Percentiles rank a stretch among this genome's conserved stretches.
Evolutionary conservation across 768 basidiomycete species (phyloP).

Genomic region (Leccinum fibrillosum): DNA sequence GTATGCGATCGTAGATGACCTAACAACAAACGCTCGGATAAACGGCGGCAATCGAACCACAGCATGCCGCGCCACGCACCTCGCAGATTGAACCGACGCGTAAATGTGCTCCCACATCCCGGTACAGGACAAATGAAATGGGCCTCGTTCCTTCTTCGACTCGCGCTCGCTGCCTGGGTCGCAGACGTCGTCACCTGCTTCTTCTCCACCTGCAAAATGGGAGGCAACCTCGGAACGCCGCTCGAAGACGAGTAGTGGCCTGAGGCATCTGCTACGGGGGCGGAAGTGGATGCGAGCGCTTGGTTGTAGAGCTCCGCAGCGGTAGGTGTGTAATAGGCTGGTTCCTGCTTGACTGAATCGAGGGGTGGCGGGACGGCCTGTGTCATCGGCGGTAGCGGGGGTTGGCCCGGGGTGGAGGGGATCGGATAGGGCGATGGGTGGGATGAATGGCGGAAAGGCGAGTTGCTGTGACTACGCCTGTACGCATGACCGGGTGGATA

Average conservation of each 20-base stretch:
- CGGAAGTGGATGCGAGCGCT: slow-evolving; percentile 35
- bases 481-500: slow-evolving; percentile 35
- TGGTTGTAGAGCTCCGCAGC: slow-evolving; percentile 56
- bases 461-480: slow-evolving; percentile 31
- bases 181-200: slow-evolving; percentile 94
- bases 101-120: slow-evolving; percentile 97
- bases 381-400: slow-evolving; percentile 28
- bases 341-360: slow-evolving; percentile 40
- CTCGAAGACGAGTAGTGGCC: slow-evolving; percentile 30
- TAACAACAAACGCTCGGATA: slow-evolving; percentile 25
- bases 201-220: slow-evolving; percentile 88
- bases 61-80: slow-evolving; percentile 42
- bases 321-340: slow-evolving; percentile 45
- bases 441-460: slow-evolving; percentile 37
- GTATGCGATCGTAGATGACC: slow-evolving; percentile 95
- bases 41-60: slow-evolving; percentile 5
- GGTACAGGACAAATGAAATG: slow-evolving; percentile 93
- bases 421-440: slow-evolving; percentile 39
- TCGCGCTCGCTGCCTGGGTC: slow-evolving; percentile 88
- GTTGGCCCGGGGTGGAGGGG: slow-evolving; percentile 29
- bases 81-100: slow-evolving; percentile 84
- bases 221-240: slow-evolving; percentile 59
- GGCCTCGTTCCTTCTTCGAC: slow-evolving; percentile 85
- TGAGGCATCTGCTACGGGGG: slow-evolving; percentile 17
- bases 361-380: slow-evolving; percentile 15